Base-by-base conservation (phyloP, 805 yeast genomes). In the Nakazawaea pomicola region DNA sequence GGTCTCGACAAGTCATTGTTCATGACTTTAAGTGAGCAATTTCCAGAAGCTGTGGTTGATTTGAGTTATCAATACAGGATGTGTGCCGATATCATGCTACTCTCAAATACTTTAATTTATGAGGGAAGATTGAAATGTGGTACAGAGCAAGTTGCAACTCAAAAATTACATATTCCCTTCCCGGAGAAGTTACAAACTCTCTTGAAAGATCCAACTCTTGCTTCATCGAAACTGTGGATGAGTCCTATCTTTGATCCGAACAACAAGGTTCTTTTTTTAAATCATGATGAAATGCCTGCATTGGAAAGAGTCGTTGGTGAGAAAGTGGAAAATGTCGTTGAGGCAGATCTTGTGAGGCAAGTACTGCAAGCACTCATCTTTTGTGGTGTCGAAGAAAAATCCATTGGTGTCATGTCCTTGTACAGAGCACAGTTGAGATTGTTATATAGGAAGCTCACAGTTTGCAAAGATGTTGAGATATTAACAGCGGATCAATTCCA, bases 401-500 rank as follows among this genome's bases (percentile, higher is more conserved):
- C 74, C 19, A 80, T 91, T 43, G 99, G 99, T 6, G 80, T 93
- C 0, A 87, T 93, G 80, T 81, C 98, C 0, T 76, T 88, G 40
- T 91, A 93, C 58, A 68, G 95, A 29, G 87, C 90, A 0, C 99
- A 93, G 56, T 60, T 89, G 24, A 56, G 70, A 24, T 55, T 71
- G n/a, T 60, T 83, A 31, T 49, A 55, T 33, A 57, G 58, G 19
- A 52, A 46, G 29, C 50, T 52, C 17, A 51, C 44, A 30, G 56
- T 47, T 12, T 51, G 61, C 18, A 56, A 64, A 7, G 73, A 67
- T 1, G 61, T 93, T 23, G 98, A 93, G 50, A 71, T 86, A 24
- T 65, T 91, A 43, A 93, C 99, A 0, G 98, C 97, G 0, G 99
- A 93, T 60, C 87, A 83, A 54, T 91, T 84, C 53, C 99, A 93